Evolutionary conservation across 164 flowering plant species (phyloP), one percentile per base, ranked within the genome.

Genomic region (Dillenia turbinata): DNA sequence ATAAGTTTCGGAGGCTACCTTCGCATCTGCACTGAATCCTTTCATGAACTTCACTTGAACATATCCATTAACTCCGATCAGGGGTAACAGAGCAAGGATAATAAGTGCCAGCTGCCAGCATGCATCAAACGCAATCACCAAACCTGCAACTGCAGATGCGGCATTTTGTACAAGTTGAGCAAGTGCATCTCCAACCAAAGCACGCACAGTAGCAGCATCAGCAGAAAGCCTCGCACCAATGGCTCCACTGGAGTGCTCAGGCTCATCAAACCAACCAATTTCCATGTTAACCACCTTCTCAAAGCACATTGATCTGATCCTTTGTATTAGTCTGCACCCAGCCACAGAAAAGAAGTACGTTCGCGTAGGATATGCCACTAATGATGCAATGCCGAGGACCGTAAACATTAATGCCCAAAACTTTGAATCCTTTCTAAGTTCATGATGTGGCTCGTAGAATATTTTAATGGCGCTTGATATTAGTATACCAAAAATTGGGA

Each of bases 401-500:
- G 47, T 15, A 47, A 45, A 59, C 61, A 59, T 59, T 15, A 59
- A 12, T 6, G 61, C 61, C 61, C 61, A 85, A 46, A 81, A 83
- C 8, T 54, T 67, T 0, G 88, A 69, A 51, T 85, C 85, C 68
- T 75, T 63, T 45, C 70, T 71, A 40, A 85, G 64, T 52, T 77
- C 53, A 54, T 66, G 61, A 0, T 62, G 78, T 2, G 83, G 79
- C 67, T 82, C 75, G 22, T 15, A 80, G 40, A 81, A 81, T 24
- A 72, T 64, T 49, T 73, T 68, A 47, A 83, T 78, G 4, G 74
- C 72, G 10, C 63, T 68, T 0, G 91, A 75, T 47, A 85, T 33
- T 11, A 85, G 61, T 17, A 76, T 49, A 2, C 86, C 88, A 52
- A 73, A 83, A 6, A 78, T 33, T 10, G 91, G 91, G 15, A 72